Conservation (phyloP, 768 basidiomycete species). For the Gloeostereum incarnatum region DNA sequence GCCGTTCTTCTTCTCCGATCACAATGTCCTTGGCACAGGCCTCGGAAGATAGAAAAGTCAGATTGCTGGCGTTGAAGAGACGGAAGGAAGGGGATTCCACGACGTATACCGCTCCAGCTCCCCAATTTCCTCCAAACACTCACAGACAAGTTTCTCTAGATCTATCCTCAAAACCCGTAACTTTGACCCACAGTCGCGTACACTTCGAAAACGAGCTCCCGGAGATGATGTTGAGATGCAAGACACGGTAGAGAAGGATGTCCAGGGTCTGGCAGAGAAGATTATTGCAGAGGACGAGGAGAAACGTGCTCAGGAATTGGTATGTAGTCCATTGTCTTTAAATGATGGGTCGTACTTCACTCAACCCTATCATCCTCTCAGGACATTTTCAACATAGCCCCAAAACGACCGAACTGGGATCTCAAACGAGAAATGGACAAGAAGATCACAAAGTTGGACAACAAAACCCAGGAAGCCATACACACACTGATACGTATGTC, state of each 20-base stretch:
- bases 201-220: slow-evolving; percentile 54
- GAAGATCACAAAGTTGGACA: slow-evolving; percentile 80
- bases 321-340: slow-evolving; percentile 25
- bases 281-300: slow-evolving; percentile 86
- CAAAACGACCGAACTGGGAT: slow-evolving; percentile 96
- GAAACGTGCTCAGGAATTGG: slow-evolving; percentile 80
- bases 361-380: slow-evolving; percentile 22
- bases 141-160: slow-evolving; percentile 19
- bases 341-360: slow-evolving; percentile 1
- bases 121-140: background rate
- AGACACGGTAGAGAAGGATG: slow-evolving; percentile 84
- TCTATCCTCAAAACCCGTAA: slow-evolving; percentile 65
- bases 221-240: slow-evolving; percentile 46
- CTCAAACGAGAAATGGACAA: slow-evolving; percentile 90
- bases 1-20: slow-evolving; percentile 1
- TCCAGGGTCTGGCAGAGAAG: slow-evolving; percentile 74
- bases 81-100: slow-evolving; percentile 54
- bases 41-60: slow-evolving; percentile 74
- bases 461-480: slow-evolving; percentile 87
- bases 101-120: slow-evolving; percentile 24
- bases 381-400: slow-evolving; percentile 97
- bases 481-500: slow-evolving; percentile 86
- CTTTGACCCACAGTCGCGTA: slow-evolving; percentile 85
- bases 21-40: slow-evolving; percentile 64
- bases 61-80: slow-evolving; percentile 68